These are phyloP conservation scores for Candida albicans DNA, from an alignment of 1,139 yeast genomes.

Conservation along the genomic window DNA sequence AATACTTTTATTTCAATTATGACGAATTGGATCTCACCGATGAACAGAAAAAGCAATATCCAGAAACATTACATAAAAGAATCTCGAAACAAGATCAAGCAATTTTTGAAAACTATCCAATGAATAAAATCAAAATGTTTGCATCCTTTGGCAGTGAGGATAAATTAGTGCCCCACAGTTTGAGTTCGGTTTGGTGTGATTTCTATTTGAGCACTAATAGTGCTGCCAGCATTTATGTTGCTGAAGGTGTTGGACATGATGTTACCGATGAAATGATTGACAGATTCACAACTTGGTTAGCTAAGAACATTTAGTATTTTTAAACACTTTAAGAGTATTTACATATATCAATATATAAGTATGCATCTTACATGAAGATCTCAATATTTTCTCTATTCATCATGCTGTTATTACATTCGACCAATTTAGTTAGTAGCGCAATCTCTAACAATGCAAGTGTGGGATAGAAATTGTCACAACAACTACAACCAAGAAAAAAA, in stretches of 20 bases:
- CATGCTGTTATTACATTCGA: too few species aligned
- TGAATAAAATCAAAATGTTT: slow-evolving; percentile 32
- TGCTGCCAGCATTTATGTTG: slow-evolving; percentile 25
- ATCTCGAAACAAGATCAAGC: slow-evolving; percentile 29
- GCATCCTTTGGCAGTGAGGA: slow-evolving; percentile 42
- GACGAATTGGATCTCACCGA: slow-evolving; percentile 34
- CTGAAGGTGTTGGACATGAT: slow-evolving; percentile 38
- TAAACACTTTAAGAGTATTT: neutral
- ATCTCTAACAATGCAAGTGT: too few species aligned
- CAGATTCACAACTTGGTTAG: slow-evolving; percentile 35
- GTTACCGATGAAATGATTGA: slow-evolving; percentile 39
- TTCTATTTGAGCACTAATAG: slow-evolving; percentile 30
- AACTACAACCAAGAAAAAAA: too few species aligned
- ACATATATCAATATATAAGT: too few species aligned
- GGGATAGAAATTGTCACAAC: too few species aligned
- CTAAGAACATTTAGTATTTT: slow-evolving; percentile 12
- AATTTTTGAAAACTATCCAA: slow-evolving; percentile 40
- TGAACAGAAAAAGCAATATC: slow-evolving; percentile 30
- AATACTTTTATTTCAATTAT: slow-evolving; percentile 35
- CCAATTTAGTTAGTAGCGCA: too few species aligned
- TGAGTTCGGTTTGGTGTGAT: slow-evolving; percentile 37
- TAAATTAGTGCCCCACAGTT: slow-evolving; percentile 36
- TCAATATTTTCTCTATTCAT: too few species aligned
- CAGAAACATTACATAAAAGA: slow-evolving; percentile 37
- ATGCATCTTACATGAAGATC: too few species aligned